phyloP scores from a whole-genome alignment of 2,329 filamentous ascomycete species.

The Aspergillus ustus region DNA sequence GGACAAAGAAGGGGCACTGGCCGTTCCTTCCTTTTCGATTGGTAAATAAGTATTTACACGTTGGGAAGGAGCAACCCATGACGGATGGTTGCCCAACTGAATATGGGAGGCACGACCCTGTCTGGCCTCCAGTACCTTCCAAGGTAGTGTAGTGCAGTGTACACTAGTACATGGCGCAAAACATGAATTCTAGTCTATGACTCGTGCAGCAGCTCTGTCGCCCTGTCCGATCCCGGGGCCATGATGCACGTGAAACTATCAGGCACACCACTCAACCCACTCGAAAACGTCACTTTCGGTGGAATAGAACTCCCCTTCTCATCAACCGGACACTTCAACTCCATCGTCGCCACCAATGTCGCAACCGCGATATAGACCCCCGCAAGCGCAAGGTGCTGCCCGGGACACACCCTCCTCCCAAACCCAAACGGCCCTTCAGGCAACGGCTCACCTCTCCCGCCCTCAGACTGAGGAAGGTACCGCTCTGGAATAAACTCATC shows the following conservation, averaged over 20 bases:
- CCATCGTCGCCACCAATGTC: slow-evolving; percentile 5
- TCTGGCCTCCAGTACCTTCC: no score
- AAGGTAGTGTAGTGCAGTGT: no score
- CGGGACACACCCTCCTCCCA: slow-evolving; percentile 39
- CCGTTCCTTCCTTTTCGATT: no score
- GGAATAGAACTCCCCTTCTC: neutral
- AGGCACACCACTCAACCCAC: slow-evolving; percentile 14
- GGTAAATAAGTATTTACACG: no score
- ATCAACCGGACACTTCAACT: slow-evolving; percentile 12
- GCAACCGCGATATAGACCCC: slow-evolving; percentile 39
- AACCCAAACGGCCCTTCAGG: slow-evolving; percentile 17
- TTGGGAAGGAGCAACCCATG: no score
- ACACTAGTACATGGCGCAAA: no score
- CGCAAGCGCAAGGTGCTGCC: slow-evolving; percentile 44
- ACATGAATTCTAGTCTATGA: no score
- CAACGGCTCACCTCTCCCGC: slow-evolving; percentile 1
- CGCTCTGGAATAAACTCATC: slow-evolving; percentile 14
- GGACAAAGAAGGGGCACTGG: no score
- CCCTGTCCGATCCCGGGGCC: neutral
- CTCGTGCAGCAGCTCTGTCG: neutral
- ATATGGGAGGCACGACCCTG: no score
- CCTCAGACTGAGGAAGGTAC: neutral
- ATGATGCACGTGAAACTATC: slow-evolving; percentile 12
- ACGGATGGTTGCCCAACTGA: no score
- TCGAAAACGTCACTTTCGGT: slow-evolving; percentile 8